Evolutionary conservation across 345 rosid species (phyloP).

Genomic region (Salix purpurea): DNA sequence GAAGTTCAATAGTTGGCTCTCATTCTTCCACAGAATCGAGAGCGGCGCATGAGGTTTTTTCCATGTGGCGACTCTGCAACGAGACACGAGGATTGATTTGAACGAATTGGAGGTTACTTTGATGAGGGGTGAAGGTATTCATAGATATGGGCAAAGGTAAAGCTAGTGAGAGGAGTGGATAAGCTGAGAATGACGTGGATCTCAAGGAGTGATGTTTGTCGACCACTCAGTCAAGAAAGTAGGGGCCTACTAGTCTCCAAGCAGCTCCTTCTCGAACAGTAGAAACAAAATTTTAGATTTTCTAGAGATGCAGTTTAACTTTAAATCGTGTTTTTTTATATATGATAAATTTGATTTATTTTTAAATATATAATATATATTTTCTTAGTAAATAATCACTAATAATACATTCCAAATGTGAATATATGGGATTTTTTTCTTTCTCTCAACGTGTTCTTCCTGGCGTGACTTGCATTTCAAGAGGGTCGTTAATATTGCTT

Average conservation of each 20-base stretch:
- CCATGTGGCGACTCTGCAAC: neutral
- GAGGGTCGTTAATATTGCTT: no score
- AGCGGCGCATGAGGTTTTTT: neutral
- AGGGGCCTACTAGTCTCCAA: constrained; percentile 33
- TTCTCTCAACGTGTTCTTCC: neutral
- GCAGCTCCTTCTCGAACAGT: neutral
- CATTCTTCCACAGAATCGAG: neutral
- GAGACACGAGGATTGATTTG: neutral
- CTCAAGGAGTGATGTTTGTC: constrained; percentile 28
- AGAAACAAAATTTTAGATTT: neutral
- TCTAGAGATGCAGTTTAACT: no score
- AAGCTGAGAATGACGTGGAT: constrained; percentile 47
- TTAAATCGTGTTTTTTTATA: no score
- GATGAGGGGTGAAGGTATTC: neutral
- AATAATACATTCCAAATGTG: neutral
- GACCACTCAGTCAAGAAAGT: constrained; percentile 32
- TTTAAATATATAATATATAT: no score
- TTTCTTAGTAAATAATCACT: no score
- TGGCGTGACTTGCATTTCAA: no score
- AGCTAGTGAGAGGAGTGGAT: constrained; percentile 6
- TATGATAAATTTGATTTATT: no score
- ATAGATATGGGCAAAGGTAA: neutral
- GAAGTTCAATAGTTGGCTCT: neutral
- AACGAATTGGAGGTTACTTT: neutral
- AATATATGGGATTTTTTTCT: neutral